Evolutionary conservation across 179 eudicot genomes (phyloP).

Genomic region (Beta macrorhiza): DNA sequence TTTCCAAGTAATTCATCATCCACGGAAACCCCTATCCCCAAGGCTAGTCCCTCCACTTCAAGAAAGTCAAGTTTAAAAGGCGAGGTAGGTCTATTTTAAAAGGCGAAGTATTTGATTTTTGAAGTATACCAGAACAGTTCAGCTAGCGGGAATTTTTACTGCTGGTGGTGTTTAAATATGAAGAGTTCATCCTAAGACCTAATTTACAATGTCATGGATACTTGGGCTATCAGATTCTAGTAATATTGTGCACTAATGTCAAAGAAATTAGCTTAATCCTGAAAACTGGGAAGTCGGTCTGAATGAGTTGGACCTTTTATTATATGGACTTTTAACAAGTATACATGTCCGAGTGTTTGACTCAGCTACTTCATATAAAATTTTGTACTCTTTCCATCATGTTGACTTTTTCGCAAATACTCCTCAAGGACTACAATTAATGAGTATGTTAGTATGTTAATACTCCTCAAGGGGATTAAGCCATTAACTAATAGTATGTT

Average conservation of each 20-base stretch:
- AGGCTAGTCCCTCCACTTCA: constrained; percentile 32
- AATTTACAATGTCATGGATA: not conserved
- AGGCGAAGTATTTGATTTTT: too few species aligned
- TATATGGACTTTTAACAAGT: not conserved
- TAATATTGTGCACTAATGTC: too few species aligned
- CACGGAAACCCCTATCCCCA: constrained; percentile 31
- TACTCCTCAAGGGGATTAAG: too few species aligned
- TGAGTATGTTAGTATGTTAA: too few species aligned
- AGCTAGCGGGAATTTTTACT: not conserved
- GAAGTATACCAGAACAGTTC: not conserved
- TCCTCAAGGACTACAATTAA: too few species aligned
- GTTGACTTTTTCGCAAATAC: too few species aligned
- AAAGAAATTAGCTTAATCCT: not conserved
- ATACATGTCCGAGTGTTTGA: not conserved
- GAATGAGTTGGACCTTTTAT: not conserved
- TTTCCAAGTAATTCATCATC: constrained; percentile 23
- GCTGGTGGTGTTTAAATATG: not conserved
- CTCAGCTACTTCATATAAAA: not conserved
- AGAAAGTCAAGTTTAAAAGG: constrained; percentile 42
- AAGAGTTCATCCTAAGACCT: not conserved
- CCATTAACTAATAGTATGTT: too few species aligned
- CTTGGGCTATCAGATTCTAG: too few species aligned
- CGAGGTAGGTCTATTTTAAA: constrained; percentile 47
- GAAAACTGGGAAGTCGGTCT: too few species aligned
- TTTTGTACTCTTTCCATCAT: not conserved